These are phyloP conservation scores for Porcisia hertigi DNA, from an alignment of 208 protist species.

Conservation along the genomic window DNA sequence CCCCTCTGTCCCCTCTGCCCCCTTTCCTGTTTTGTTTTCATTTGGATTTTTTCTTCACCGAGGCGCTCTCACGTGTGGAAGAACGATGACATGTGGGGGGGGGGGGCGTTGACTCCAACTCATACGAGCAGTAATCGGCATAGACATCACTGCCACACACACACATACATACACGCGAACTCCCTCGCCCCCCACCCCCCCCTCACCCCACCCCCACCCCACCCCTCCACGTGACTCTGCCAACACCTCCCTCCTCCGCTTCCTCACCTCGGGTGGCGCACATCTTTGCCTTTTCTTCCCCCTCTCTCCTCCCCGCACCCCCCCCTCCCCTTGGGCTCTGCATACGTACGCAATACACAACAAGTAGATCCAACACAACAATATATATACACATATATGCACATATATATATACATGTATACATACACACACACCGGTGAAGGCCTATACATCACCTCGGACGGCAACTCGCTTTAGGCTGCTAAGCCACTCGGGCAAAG, in stretches of 20 bases:
- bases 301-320: neutral
- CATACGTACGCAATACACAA: neutral
- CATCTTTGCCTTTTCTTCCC: neutral
- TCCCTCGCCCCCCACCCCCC: too few relatives aligned
- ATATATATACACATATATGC: neutral
- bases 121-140: too few relatives aligned
- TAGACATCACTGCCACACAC: neutral
- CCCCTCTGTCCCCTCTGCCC: neutral
- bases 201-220: too few relatives aligned
- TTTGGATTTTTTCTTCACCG: neutral
- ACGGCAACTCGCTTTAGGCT: neutral
- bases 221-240: too few relatives aligned
- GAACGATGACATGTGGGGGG: too few relatives aligned
- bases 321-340: neutral
- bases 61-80: too few relatives aligned
- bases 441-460: neutral
- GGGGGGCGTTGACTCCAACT: too few relatives aligned
- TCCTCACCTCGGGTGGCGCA: neutral
- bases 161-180: conserved; percentile 6
- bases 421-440: neutral
- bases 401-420: neutral
- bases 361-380: neutral
- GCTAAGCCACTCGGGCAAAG: neutral
- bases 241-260: too few relatives aligned
- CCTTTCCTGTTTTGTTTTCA: neutral